Evolutionary conservation across 805 yeast genomes (phyloP).

Genomic region (Monosporozyma servazzii): DNA sequence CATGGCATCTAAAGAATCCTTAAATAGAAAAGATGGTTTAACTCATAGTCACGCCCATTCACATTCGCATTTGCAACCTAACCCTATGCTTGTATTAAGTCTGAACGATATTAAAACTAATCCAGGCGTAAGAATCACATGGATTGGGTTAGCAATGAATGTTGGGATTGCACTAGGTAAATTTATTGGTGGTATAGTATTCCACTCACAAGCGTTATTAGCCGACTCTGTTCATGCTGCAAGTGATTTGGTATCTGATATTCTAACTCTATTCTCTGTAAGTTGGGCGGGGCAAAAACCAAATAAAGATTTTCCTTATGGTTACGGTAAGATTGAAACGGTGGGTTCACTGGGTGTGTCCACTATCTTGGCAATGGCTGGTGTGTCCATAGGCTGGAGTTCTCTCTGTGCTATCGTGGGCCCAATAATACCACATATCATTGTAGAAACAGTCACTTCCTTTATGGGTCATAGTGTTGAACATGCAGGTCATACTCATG

Average conservation of each 20-base stretch:
- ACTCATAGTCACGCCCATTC: slow-evolving; percentile 16
- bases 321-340: slow-evolving; percentile 89
- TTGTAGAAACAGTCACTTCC: slow-evolving; percentile 37
- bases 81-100: slow-evolving; percentile 31
- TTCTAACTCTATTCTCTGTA: slow-evolving; percentile 82
- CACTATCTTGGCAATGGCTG: slow-evolving; percentile 74
- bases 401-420: slow-evolving; percentile 62
- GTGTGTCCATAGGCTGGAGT: slow-evolving; percentile 82
- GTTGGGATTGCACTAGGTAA: slow-evolving; percentile 80
- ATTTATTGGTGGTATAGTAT: slow-evolving; percentile 79
- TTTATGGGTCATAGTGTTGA: slow-evolving; percentile 31
- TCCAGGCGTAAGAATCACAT: slow-evolving; percentile 88
- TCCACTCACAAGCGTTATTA: slow-evolving; percentile 87
- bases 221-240: slow-evolving; percentile 95
- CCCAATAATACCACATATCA: slow-evolving; percentile 53
- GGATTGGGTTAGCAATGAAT: slow-evolving; percentile 81
- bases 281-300: slow-evolving; percentile 59
- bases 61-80: slow-evolving; percentile 25
- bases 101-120: slow-evolving; percentile 43
- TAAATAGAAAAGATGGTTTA: not conserved
- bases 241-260: slow-evolving; percentile 82
- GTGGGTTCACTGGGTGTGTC: slow-evolving; percentile 87
- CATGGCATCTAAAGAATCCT: slow-evolving; percentile 26
- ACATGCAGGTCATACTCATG: slow-evolving; percentile 32
- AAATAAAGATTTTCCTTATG: slow-evolving; percentile 59